Evolutionary conservation across 1,284 basidiomycete species (phyloP).

Genomic region (Tilletia caries): DNA sequence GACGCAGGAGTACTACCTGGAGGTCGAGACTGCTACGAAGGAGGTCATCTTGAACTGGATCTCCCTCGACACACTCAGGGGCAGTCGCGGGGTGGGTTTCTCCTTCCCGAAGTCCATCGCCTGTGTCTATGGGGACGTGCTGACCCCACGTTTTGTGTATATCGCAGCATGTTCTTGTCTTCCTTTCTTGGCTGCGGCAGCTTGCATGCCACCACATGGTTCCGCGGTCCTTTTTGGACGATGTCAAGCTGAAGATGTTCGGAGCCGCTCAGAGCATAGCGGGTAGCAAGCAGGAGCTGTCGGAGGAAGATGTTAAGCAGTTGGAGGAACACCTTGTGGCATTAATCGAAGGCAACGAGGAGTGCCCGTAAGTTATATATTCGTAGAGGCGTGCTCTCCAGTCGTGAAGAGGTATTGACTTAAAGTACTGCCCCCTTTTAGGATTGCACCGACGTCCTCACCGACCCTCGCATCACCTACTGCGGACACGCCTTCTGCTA

Average conservation of each 20-base stretch:
- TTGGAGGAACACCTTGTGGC: conserved; percentile 67
- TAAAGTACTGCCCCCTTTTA: conserved; percentile 52
- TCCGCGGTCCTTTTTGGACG: conserved; percentile 70
- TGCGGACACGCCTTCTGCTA: conserved; percentile 76
- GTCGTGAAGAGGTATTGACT: too few relatives aligned
- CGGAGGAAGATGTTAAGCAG: conserved; percentile 45
- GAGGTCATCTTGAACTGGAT: conserved; percentile 65
- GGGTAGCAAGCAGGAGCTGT: neutral
- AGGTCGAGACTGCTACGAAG: conserved; percentile 66
- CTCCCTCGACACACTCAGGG: conserved; percentile 40
- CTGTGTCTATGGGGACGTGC: too few relatives aligned
- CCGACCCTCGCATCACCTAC: conserved; percentile 70
- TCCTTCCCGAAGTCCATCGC: too few relatives aligned
- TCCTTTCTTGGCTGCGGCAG: conserved; percentile 82
- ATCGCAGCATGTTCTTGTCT: conserved; percentile 65
- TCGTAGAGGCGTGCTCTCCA: too few relatives aligned
- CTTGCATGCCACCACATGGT: conserved; percentile 76
- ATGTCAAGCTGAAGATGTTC: conserved; percentile 60
- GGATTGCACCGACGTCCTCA: conserved; percentile 67
- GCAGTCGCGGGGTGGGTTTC: conserved; percentile 31
- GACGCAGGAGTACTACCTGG: conserved; percentile 71
- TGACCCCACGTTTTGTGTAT: too few relatives aligned
- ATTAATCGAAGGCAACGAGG: conserved; percentile 75
- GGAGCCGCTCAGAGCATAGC: conserved; percentile 55
- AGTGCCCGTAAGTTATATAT: conserved; percentile 63